Base-by-base conservation (phyloP, 192 early-diverging fungal genomes). In the Rhizophlyctis rosea region DNA sequence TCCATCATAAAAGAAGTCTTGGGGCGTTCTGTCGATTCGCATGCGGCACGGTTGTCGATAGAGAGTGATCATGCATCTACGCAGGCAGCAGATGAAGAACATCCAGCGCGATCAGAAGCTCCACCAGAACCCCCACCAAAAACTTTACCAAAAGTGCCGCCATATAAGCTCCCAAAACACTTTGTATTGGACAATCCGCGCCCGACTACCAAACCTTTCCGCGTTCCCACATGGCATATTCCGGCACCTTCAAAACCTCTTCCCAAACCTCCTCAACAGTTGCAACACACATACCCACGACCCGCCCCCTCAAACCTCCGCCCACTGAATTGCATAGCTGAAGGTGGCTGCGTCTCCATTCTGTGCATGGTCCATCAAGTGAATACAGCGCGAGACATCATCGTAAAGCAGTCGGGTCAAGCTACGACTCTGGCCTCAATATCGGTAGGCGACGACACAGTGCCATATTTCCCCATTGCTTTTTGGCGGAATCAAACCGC, bases 381-480 rank as follows among this genome's bases (percentile, higher is more conserved):
- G 1, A 23, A 62, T 53, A 0, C 50, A 27, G 33, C 53, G 18
- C 21, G 53, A 62, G 13, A 52, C 32, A 62, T 62, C 24, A 11
- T 13, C 21, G n/a, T 62, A 3, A 61, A 61, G 35, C 16, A 49
- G 1, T 34, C 59, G 28, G 47, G n/a, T 0, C 13, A 23, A 34
- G 11, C 31, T 16, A 21, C 53, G 13, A 30, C 3, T 0, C 18
- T 62, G 48, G 50, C 50, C 50, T 53, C 61, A 16, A 0, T 62
- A 0, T 18, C 53, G 2, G 61, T 62, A 9, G 47, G 44, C n/a
- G 61, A 62, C 33, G 18, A 2, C 5, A 53, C 30, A 0, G 32
- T 34, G 14, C 27, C 61, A 23, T 62, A 21, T 27, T 62, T 62
- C 33, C 47, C 50, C 9, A 54, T 62, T 23, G 31, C 61, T 25